phyloP scores from a whole-genome alignment of 768 basidiomycete genomes.

The Trametes maxima region DNA sequence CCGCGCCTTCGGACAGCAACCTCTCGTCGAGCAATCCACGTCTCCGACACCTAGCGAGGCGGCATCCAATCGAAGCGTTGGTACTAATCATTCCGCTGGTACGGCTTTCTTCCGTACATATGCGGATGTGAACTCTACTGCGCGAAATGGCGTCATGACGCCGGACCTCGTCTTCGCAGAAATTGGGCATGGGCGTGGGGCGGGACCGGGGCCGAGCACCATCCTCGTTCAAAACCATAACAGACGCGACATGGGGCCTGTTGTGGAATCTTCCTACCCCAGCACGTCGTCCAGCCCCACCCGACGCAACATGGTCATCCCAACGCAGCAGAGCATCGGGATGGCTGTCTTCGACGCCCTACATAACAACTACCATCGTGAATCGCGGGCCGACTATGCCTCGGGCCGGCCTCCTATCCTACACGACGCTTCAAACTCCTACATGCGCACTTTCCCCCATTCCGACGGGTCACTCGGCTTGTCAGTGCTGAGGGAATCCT shows the following conservation, averaged over 20 bases:
- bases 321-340: conserved; percentile 7
- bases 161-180: conserved; percentile 78
- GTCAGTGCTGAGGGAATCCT: conserved; percentile 19
- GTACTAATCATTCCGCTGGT: conserved; percentile 56
- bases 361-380: conserved; percentile 15
- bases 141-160: conserved; percentile 55
- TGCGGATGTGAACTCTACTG: conserved; percentile 42
- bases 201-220: conserved; percentile 30
- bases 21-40: conserved; percentile 56
- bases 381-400: conserved; percentile 3
- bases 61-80: conserved; percentile 55
- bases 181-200: conserved; percentile 72
- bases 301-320: not conserved
- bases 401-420: conserved; percentile 22
- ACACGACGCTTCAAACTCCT: conserved; percentile 29
- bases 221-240: conserved; percentile 15
- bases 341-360: conserved; percentile 18
- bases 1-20: conserved; percentile 55
- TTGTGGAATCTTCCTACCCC: conserved; percentile 7
- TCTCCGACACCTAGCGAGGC: conserved; percentile 63
- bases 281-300: conserved; percentile 10
- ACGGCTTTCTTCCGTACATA: conserved; percentile 65
- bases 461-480: conserved; percentile 19
- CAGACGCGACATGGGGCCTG: conserved; percentile 8
- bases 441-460: conserved; percentile 16